Conservation (phyloP, 192 early-diverging fungal species). For the Funneliformis mosseae region DNA sequence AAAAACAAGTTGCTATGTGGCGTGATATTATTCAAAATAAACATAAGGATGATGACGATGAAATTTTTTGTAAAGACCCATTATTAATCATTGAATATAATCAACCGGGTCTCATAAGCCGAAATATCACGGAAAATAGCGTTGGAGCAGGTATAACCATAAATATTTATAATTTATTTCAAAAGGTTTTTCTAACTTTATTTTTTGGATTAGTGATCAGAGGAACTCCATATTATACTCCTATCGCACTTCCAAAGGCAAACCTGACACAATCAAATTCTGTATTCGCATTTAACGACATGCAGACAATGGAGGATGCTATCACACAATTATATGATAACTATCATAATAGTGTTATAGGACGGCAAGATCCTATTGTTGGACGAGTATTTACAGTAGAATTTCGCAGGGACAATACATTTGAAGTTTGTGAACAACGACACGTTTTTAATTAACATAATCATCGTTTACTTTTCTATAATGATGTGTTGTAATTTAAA, state of each 20-base stretch:
- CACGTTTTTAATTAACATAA: background rate
- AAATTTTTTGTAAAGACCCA: background rate
- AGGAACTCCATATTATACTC: background rate
- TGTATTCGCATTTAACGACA: background rate
- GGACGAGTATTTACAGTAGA: background rate
- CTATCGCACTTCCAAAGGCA: background rate
- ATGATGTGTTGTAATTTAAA: too few species aligned
- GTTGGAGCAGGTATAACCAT: background rate
- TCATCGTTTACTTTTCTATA: too few species aligned
- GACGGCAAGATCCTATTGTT: slow-evolving; percentile 3
- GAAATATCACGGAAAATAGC: slow-evolving; percentile 7
- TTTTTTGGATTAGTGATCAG: slow-evolving; percentile 17
- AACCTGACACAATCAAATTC: background rate
- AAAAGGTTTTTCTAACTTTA: background rate
- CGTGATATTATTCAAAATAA: too few species aligned
- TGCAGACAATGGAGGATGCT: slow-evolving; percentile 1
- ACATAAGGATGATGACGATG: too few species aligned
- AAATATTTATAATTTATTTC: slow-evolving; percentile 20
- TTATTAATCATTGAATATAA: slow-evolving; percentile 26
- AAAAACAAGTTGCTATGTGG: too few species aligned
- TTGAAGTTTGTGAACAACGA: background rate
- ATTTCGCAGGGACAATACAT: background rate
- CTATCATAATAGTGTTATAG: background rate
- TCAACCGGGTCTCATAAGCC: slow-evolving; percentile 3
- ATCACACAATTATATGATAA: background rate